Evolutionary conservation across 305 asterid species (phyloP), one percentile per base, ranked within the genome.

Genomic region (Coffea humblotiana): DNA sequence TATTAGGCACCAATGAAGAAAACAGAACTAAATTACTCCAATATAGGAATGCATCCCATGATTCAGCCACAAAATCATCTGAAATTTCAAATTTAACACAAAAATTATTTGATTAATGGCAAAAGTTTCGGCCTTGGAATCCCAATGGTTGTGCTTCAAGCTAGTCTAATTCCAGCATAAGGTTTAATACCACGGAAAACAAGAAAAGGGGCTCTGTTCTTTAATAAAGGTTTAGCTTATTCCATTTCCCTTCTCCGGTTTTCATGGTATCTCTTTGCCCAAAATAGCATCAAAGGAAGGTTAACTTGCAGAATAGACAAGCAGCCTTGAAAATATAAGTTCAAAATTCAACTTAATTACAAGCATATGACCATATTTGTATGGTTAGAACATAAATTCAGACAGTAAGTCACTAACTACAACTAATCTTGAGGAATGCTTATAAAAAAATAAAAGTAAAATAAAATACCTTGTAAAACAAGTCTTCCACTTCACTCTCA

Each of bases 401-500:
- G 65, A 60, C 43, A 40, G 19, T 18, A n/a, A 18, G 9, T 25
- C 32, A 61, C 67, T 61, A 23, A 0, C 0, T 60, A 60, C 2
- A 61, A 13, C 14, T 5, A 7, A 61, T 23, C 32, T 61, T 6
- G 32, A 25, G 51, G 32, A 52, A 5, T 18, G 56, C 1, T 19
- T 8, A 14, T 2, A 19, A 74, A 54, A 29, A 40, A 40, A 40
- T 40, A 40, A 40, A 40, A 40, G 6, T 40, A 40, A 40, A 40
- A 40, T 40, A 40, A 5, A 54, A 75, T 81, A 93, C 98, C 98
- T 93, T 93, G 92, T 87, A 89, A 87, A 93, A 93, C 84, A 93
- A 79, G 88, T 92, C 96, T 83, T 93, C 97, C 43, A 93, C 96
- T 88, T 93, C 97, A 0, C 91, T 88, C 86, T 93, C 60, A 43